Percentiles rank a stretch among this genome's conserved stretches.
Conservation (phyloP, 768 basidiomycete genomes). For the Nidularia pulvinata region DNA sequence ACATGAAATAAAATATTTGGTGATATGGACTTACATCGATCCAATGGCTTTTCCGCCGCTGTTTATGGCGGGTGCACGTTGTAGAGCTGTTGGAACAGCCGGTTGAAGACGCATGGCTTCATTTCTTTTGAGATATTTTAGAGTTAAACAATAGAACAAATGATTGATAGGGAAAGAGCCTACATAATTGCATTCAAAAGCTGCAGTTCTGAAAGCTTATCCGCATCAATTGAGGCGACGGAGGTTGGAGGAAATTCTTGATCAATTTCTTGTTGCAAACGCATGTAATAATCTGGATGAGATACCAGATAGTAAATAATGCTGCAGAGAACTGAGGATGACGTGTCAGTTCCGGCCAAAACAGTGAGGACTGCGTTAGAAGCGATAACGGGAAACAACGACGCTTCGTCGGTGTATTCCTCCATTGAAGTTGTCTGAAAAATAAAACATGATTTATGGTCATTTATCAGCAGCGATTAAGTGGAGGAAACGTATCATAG, state of each 20-base stretch:
- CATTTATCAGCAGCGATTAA: not conserved
- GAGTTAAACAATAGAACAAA: not conserved
- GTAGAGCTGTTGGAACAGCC: constrained; percentile 28
- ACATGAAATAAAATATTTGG: not conserved
- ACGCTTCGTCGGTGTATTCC: not conserved
- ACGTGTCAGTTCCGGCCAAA: constrained; percentile 48
- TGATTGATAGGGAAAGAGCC: constrained; percentile 1
- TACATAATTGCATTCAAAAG: constrained; percentile 28
- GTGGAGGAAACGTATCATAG: not conserved
- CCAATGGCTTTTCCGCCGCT: constrained; percentile 29
- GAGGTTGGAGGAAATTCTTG: constrained; percentile 14
- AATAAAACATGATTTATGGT: not conserved
- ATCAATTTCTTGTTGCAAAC: constrained; percentile 41
- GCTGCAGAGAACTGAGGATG: constrained; percentile 32
- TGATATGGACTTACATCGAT: not conserved
- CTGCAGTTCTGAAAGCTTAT: constrained; percentile 17
- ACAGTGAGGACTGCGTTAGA: constrained; percentile 7
- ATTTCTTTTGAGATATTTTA: constrained; percentile 17
- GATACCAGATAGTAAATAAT: constrained; percentile 36
- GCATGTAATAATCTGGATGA: constrained; percentile 30
- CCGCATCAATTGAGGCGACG: constrained; percentile 5
- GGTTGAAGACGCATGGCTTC: constrained; percentile 35
- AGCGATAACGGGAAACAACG: not conserved
- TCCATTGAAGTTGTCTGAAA: not conserved
- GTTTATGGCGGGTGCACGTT: constrained; percentile 25